A percentile compares a stretch with the other conserved stretches of the same genome.
phyloP scores from a whole-genome alignment of 345 rosid species.

The Populus deltoides region DNA sequence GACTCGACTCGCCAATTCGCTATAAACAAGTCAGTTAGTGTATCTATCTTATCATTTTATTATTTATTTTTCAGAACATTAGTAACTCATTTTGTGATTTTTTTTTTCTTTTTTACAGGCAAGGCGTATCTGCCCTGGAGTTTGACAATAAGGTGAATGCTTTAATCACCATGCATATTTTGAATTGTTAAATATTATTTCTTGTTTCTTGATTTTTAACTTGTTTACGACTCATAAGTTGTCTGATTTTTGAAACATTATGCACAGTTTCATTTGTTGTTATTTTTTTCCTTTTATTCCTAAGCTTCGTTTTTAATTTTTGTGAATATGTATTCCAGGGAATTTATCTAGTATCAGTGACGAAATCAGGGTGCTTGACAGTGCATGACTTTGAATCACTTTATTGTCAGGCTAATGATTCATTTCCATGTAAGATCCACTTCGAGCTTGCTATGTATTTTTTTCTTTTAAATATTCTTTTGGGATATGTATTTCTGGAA shows the following conservation, averaged over 20 bases:
- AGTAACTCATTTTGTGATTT: not conserved
- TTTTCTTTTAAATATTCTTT: not conserved
- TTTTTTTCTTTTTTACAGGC: slow-evolving; percentile 37
- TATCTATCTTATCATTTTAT: not conserved
- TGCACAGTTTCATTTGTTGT: not conserved
- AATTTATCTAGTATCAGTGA: slow-evolving; percentile 70
- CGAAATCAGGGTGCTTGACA: slow-evolving; percentile 75
- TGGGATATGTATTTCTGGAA: not conserved
- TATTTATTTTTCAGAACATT: not conserved
- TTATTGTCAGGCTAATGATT: slow-evolving; percentile 48
- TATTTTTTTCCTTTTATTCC: not conserved
- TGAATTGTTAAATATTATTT: not conserved
- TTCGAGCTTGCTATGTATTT: not conserved
- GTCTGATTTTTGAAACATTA: no score
- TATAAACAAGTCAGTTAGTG: no score
- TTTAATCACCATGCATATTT: not conserved
- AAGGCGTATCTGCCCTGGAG: slow-evolving; percentile 63
- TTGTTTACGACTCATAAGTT: not conserved
- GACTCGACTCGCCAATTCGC: no score
- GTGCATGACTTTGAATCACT: slow-evolving; percentile 87
- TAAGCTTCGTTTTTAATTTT: not conserved
- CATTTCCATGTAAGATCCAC: slow-evolving; percentile 38
- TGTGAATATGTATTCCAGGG: slow-evolving; percentile 50
- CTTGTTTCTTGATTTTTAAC: not conserved
- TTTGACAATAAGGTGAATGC: slow-evolving; percentile 73